phyloP scores from a whole-genome alignment of 2,329 filamentous ascomycete genomes.

The Colletotrichum sp. region DNA sequence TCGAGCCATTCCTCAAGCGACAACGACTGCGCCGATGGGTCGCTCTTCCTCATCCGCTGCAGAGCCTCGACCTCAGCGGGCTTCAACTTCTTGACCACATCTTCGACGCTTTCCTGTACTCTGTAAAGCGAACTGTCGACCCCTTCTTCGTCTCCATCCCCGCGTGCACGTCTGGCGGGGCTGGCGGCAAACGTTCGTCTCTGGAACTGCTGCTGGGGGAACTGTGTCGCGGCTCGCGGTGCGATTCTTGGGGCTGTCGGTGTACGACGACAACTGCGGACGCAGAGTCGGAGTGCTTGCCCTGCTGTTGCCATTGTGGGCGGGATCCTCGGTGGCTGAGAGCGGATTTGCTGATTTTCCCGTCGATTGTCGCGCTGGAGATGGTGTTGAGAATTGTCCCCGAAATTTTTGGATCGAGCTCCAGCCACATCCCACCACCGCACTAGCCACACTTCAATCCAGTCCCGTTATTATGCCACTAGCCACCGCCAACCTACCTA shows the following conservation, averaged over 20 bases:
- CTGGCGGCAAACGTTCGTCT: slow-evolving; percentile 32
- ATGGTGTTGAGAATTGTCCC: slow-evolving; percentile 14
- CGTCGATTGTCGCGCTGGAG: slow-evolving; percentile 2
- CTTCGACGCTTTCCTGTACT: slow-evolving; percentile 10
- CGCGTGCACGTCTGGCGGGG: slow-evolving; percentile 28
- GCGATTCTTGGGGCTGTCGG: slow-evolving; percentile 19
- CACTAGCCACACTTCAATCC: background rate
- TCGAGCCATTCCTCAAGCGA: slow-evolving; percentile 11
- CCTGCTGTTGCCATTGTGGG: slow-evolving; percentile 42
- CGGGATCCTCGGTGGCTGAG: background rate
- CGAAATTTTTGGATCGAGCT: slow-evolving; percentile 23
- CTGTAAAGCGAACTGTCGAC: slow-evolving; percentile 11
- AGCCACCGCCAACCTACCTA: background rate
- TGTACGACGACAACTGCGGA: slow-evolving; percentile 33
- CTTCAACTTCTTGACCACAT: slow-evolving; percentile 14
- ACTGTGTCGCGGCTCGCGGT: background rate
- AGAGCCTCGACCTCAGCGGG: slow-evolving; percentile 25
- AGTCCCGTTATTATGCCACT: background rate
- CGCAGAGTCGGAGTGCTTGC: slow-evolving; percentile 40
- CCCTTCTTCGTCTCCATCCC: slow-evolving; percentile 26
- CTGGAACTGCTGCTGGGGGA: background rate
- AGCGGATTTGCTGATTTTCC: background rate
- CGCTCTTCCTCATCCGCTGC: slow-evolving; percentile 33
- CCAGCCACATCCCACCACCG: background rate
- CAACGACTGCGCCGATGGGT: slow-evolving; percentile 25